Percentiles rank a stretch among this genome's conserved stretches.
phyloP scores from a whole-genome alignment of 108 stramenopile species.

The Fragilaria radians region DNA sequence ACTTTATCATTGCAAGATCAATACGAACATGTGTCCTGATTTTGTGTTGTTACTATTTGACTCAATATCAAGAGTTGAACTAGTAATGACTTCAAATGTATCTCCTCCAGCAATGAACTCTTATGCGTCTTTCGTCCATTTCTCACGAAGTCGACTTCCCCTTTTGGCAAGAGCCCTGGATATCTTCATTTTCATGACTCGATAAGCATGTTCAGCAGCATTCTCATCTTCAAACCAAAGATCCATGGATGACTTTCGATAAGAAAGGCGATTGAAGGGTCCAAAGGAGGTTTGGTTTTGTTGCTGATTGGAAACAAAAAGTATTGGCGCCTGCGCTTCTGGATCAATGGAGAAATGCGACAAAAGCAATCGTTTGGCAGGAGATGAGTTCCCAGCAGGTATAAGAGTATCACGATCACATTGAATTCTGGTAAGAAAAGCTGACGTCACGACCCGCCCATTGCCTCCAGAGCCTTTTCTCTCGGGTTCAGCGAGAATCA shows the following conservation, averaged over 20 bases:
- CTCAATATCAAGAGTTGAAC: too few species aligned
- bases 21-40: too few species aligned
- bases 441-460: conserved; percentile 59
- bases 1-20: too few species aligned
- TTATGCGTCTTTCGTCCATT: conserved; percentile 4
- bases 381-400: conserved; percentile 33
- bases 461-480: conserved; percentile 40
- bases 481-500: conserved; percentile 70
- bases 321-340: conserved; percentile 43
- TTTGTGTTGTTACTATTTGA: too few species aligned
- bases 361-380: conserved; percentile 66
- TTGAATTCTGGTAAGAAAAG: conserved; percentile 40
- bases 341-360: conserved; percentile 43
- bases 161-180: conserved; percentile 37
- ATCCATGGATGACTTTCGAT: conserved; percentile 46
- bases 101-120: too few species aligned
- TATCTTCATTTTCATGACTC: conserved; percentile 36
- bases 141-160: conserved; percentile 27
- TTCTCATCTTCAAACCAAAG: conserved; percentile 83
- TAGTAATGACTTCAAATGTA: too few species aligned
- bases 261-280: conserved; percentile 1
- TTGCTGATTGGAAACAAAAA: conserved; percentile 46
- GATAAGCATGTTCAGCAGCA: conserved; percentile 47
- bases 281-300: background rate
- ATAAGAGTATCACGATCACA: conserved; percentile 40